Percentiles rank a stretch among this genome's conserved stretches.
Evolutionary conservation across 2,329 filamentous ascomycete species (phyloP).

Genomic region (Waltergamsia citrina): DNA sequence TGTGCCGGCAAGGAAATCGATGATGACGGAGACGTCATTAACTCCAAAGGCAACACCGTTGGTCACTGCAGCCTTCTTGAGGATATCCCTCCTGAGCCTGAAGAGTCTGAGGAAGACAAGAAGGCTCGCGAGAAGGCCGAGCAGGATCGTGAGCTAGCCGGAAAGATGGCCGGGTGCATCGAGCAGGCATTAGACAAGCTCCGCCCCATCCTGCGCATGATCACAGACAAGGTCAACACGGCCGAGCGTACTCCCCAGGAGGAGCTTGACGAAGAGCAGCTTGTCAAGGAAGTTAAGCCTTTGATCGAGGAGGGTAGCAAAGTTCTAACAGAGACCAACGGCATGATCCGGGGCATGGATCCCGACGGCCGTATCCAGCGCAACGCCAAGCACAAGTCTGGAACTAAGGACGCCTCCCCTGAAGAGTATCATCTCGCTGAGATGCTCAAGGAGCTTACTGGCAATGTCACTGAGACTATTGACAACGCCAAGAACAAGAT

Average conservation of each 20-base stretch:
- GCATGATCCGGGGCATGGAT: constrained; percentile 77
- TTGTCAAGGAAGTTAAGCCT: constrained; percentile 79
- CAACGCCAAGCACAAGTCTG: constrained; percentile 74
- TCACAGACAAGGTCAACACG: constrained; percentile 72
- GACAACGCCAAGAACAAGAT: constrained; percentile 85
- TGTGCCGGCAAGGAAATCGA: constrained; percentile 63
- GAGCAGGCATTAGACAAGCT: constrained; percentile 75
- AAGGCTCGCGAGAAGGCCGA: constrained; percentile 46
- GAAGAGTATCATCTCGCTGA: constrained; percentile 84
- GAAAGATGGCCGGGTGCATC: constrained; percentile 64
- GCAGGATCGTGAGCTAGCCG: constrained; percentile 67
- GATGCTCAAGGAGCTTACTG: constrained; percentile 75
- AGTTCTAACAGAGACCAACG: constrained; percentile 80
- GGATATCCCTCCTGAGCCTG: constrained; percentile 38
- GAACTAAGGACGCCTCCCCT: constrained; percentile 52
- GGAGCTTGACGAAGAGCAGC: constrained; percentile 80
- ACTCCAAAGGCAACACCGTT: constrained; percentile 55
- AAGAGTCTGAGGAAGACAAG: constrained; percentile 43
- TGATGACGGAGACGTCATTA: constrained; percentile 61
- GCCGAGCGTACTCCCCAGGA: constrained; percentile 76
- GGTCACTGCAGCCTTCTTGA: constrained; percentile 61
- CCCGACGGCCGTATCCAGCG: constrained; percentile 79
- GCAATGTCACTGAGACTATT: constrained; percentile 71
- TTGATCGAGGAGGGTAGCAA: constrained; percentile 78
- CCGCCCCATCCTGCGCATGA: constrained; percentile 77